Conservation (phyloP, 495 filamentous ascomycete genomes). For the Viridothelium virens region DNA sequence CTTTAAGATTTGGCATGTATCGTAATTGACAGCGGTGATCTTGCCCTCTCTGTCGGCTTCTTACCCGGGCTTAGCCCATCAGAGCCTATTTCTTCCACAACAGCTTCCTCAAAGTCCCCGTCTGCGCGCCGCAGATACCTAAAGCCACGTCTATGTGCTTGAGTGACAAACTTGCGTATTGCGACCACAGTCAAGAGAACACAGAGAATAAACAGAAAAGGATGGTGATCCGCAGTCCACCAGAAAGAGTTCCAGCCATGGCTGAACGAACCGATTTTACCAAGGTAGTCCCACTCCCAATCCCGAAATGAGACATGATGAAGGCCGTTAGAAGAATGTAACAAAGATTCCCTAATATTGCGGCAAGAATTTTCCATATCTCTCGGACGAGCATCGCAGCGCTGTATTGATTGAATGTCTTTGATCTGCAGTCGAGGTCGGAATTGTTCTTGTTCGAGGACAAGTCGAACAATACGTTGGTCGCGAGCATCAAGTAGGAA, state of each 20-base stretch:
- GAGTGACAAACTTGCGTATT: background rate
- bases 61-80: too few relatives aligned
- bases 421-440: constrained; percentile 1
- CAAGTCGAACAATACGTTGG: background rate
- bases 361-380: background rate
- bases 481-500: background rate
- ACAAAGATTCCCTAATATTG: background rate
- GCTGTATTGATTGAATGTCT: background rate
- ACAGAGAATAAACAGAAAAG: background rate
- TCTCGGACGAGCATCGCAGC: background rate
- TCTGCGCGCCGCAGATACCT: background rate
- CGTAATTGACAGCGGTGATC: background rate
- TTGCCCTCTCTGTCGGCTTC: background rate
- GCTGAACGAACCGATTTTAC: background rate
- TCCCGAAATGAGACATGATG: constrained; percentile 1
- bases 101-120: background rate
- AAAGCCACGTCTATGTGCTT: background rate
- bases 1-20: background rate
- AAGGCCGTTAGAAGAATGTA: background rate
- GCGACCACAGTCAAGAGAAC: background rate
- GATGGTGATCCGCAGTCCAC: background rate
- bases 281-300: constrained; percentile 4
- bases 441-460: background rate
- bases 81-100: background rate
- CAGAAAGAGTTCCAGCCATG: constrained; percentile 1